Base-by-base conservation (phyloP, 139 green algal genomes). In the Tetradesmus obliquus region DNA sequence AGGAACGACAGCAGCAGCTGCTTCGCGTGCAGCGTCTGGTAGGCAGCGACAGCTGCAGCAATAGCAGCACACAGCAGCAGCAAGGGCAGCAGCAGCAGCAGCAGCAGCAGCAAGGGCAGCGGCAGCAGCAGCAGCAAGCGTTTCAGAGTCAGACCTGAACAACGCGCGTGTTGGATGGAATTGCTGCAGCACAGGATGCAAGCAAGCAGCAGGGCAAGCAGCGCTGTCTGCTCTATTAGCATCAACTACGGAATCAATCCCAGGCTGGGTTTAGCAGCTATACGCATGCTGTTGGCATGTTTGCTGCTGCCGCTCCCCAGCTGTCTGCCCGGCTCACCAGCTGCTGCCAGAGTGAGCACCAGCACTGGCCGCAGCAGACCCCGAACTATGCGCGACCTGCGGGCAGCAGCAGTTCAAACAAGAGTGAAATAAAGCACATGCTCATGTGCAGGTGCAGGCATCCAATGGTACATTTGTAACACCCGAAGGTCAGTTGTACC, bases 381-480 rank as follows among this genome's bases (percentile, higher is more conserved):
- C 2, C 86, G 55, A 51, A 95, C 82, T 10, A 93, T 92, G 79
- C 92, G 92, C 20, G 89, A 93, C 12, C 89, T 93, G 89, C 79
- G 1, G 5, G 55, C 22, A 51, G 74, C 22, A 84, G 82, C 51
- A 84, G 17, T 57, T 5, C 22, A 58, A 5, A 13, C 5, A 22
- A 45, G 32, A 45, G 32, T 45, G 32, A 45, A 45, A 45, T 45
- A 45, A 45, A 45, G 32, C 32, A 45, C 32, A 45, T 45, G 32
- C 32, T 45, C 32, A 45, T 45, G 32, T 45, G 32, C 32, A 45
- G 32, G 32, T 45, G 32, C 32, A 45, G 32, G 32, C 32, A 45
- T 45, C 32, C 32, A 45, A 45, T 45, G 32, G 32, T 45, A 45
- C 32, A 45, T 45, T 45, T 45, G 32, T 45, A 45, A 45, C 32